These are phyloP conservation scores for Spathaspora girioi DNA, from an alignment of 805 yeast genomes.

Conservation along the genomic window DNA sequence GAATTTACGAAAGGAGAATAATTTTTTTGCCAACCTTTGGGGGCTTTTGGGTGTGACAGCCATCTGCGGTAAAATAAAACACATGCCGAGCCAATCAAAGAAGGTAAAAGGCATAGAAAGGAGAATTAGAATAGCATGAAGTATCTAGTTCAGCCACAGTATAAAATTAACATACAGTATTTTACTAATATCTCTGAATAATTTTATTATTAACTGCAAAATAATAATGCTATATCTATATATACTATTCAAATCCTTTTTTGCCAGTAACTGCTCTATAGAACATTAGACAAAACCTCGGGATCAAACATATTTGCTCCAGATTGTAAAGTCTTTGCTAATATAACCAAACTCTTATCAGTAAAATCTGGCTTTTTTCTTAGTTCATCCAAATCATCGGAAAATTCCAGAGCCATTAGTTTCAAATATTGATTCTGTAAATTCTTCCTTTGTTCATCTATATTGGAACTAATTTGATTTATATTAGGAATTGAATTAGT, in stretches of 20 bases:
- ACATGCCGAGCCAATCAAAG: too few species aligned
- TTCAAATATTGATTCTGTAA: slow-evolving; percentile 50
- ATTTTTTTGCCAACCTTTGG: too few species aligned
- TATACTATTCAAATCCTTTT: too few species aligned
- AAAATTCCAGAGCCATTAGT: slow-evolving; percentile 54
- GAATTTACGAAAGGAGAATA: neutral
- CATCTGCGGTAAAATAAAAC: too few species aligned
- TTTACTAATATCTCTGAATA: neutral
- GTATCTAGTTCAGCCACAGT: too few species aligned
- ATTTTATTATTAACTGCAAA: too few species aligned
- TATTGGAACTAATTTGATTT: neutral
- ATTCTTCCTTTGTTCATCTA: slow-evolving; percentile 24
- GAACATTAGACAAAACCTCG: slow-evolving; percentile 30
- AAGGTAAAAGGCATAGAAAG: too few species aligned
- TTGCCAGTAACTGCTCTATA: neutral
- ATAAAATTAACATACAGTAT: too few species aligned
- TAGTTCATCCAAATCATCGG: slow-evolving; percentile 57
- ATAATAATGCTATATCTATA: too few species aligned
- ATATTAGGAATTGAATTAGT: slow-evolving; percentile 13
- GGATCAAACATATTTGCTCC: slow-evolving; percentile 59
- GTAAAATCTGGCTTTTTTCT: slow-evolving; percentile 63
- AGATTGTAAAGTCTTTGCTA: slow-evolving; percentile 57
- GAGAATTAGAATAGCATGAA: too few species aligned
- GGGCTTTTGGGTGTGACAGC: too few species aligned
- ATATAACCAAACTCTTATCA: slow-evolving; percentile 49